Conservation (phyloP, 257 asterid species). For the Gardenia jasminoides region DNA sequence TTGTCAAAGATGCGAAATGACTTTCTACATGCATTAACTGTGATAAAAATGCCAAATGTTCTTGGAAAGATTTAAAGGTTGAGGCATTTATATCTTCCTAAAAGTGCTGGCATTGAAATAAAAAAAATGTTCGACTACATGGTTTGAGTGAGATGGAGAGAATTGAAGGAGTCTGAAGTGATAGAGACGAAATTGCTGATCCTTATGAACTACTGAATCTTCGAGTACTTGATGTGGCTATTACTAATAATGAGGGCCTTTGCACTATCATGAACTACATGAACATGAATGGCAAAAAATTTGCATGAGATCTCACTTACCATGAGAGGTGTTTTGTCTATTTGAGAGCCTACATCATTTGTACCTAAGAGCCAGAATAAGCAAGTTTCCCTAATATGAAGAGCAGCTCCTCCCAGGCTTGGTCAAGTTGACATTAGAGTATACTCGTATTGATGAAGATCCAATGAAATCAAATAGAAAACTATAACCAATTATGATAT, state of each 20-base stretch:
- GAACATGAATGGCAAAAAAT: background rate
- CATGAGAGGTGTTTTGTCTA: background rate
- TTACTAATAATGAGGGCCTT: background rate
- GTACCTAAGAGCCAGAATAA: background rate
- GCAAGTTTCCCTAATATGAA: slow-evolving; percentile 4
- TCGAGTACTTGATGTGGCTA: background rate
- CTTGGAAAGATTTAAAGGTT: slow-evolving; percentile 17
- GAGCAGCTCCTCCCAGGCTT: background rate
- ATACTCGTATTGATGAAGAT: background rate
- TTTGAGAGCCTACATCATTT: background rate
- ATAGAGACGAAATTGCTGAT: background rate
- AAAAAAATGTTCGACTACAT: background rate
- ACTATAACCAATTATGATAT: background rate
- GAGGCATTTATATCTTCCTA: slow-evolving; percentile 16
- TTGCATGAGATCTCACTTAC: background rate
- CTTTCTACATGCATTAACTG: too few species aligned
- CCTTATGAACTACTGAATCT: slow-evolving; percentile 3
- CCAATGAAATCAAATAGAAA: slow-evolving; percentile 1
- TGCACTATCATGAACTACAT: background rate
- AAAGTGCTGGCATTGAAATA: background rate
- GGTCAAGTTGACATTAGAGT: background rate
- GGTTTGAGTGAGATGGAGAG: slow-evolving; percentile 3
- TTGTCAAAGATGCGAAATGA: too few species aligned
- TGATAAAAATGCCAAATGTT: background rate
- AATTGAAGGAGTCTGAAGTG: background rate